Conservation (phyloP, 2,329 filamentous ascomycete genomes). For the Alternaria sp. region DNA sequence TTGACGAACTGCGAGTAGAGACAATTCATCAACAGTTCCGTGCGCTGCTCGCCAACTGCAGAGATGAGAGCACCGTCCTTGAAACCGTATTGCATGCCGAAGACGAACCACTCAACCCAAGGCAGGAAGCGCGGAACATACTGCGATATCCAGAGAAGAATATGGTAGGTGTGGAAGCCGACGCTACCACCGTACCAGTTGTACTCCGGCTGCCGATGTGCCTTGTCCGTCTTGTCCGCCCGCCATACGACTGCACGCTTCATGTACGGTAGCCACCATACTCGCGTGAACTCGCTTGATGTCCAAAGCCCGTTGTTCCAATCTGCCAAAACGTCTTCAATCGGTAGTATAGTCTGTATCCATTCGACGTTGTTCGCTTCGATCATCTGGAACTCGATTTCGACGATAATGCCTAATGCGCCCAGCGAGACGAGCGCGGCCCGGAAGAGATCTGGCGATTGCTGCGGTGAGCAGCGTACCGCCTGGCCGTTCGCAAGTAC, state of each 20-base stretch:
- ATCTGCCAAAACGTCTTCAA: constrained; percentile 69
- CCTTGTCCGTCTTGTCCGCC: constrained; percentile 76
- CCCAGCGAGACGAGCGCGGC: constrained; percentile 88
- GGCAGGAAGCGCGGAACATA: constrained; percentile 81
- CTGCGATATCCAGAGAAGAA: constrained; percentile 81
- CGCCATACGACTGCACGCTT: constrained; percentile 87
- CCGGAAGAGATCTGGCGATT: constrained; percentile 81
- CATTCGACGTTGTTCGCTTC: constrained; percentile 85
- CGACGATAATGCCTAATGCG: constrained; percentile 86
- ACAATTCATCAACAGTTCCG: constrained; percentile 93
- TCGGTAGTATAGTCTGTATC: constrained; percentile 78
- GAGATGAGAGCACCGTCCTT: constrained; percentile 68
- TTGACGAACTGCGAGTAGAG: constrained; percentile 99
- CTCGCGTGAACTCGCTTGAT: constrained; percentile 83
- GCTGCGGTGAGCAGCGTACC: constrained; percentile 70
- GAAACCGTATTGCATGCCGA: constrained; percentile 97
- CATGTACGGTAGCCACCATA: constrained; percentile 98
- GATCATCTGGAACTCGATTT: constrained; percentile 83
- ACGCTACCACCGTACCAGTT: constrained; percentile 83
- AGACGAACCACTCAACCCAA: constrained; percentile 94
- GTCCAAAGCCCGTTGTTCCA: constrained; percentile 84
- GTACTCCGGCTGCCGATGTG: constrained; percentile 63
- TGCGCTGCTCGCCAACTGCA: constrained; percentile 80
- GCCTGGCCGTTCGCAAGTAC: constrained; percentile 81
- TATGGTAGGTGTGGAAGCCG: constrained; percentile 91